Conservation (phyloP, 2,329 filamentous ascomycete genomes). For the Fusarium goolgardi region DNA sequence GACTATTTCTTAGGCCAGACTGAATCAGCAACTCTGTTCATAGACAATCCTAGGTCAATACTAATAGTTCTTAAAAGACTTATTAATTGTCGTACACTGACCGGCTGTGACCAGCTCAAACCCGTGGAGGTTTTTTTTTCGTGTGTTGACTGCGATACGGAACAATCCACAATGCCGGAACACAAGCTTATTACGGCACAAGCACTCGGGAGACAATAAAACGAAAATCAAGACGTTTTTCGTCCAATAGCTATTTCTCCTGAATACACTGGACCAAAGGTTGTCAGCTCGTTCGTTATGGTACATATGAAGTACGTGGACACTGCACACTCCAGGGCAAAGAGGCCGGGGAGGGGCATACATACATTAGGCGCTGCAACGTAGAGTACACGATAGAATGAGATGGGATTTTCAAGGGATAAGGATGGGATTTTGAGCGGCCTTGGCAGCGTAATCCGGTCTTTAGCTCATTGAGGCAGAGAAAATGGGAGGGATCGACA, state of each 20-base stretch:
- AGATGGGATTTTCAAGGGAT: conserved; percentile 25
- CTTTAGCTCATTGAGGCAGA: conserved; percentile 21
- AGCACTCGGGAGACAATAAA: not conserved
- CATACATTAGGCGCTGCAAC: not conserved
- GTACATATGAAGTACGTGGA: conserved; percentile 5
- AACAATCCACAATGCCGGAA: not conserved
- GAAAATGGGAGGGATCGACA: conserved; percentile 31
- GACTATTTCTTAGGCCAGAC: not conserved
- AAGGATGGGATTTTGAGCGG: conserved; percentile 36
- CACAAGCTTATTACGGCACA: not conserved
- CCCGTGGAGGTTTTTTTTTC: conserved; percentile 14
- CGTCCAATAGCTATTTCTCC: not conserved
- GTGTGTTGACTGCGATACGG: conserved; percentile 13
- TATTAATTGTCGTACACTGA: not conserved
- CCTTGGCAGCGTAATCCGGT: conserved; percentile 19
- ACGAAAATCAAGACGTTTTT: not conserved
- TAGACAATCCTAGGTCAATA: not conserved
- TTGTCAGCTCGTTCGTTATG: not conserved
- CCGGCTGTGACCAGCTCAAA: not conserved
- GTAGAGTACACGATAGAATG: not conserved
- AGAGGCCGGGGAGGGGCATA: conserved; percentile 7
- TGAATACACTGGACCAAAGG: not conserved
- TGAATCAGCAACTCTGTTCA: conserved; percentile 1
- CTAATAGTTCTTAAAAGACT: not conserved
- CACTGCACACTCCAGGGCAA: conserved; percentile 8